Conservation (phyloP, 345 rosid genomes). For the Rhodamnia argentea region DNA sequence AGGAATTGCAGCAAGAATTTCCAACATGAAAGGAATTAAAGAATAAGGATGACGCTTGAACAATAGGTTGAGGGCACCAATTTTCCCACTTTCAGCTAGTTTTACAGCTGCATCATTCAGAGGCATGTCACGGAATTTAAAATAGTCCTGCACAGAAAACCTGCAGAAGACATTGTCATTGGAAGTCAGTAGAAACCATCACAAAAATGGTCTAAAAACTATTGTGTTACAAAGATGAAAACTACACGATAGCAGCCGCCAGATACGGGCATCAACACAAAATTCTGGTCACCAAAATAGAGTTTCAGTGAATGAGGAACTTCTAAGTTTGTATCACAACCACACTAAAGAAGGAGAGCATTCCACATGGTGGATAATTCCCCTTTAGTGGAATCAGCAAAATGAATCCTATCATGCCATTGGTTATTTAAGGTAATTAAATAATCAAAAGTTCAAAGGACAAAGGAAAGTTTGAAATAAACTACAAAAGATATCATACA, state of each 20-base stretch:
- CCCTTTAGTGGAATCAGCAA: background rate
- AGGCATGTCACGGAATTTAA: constrained; percentile 63
- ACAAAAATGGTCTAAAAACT: background rate
- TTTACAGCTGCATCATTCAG: constrained; percentile 57
- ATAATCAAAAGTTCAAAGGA: background rate
- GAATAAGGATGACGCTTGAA: constrained; percentile 97
- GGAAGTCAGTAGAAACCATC: constrained; percentile 19
- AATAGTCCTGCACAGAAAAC: constrained; percentile 81
- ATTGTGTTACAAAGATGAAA: background rate
- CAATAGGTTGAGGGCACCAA: constrained; percentile 85
- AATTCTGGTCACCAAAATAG: background rate
- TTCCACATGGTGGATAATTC: background rate
- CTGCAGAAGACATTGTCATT: constrained; percentile 52
- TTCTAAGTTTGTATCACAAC: background rate
- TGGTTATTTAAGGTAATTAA: too few species aligned
- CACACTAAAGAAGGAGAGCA: background rate
- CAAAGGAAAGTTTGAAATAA: background rate
- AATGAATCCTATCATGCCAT: background rate
- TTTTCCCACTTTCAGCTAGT: constrained; percentile 91
- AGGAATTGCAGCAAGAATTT: constrained; percentile 74
- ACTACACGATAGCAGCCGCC: background rate
- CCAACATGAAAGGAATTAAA: constrained; percentile 46
- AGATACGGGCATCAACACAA: background rate
- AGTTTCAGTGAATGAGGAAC: background rate
- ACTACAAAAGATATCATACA: background rate